Evolutionary conservation across 345 rosid species (phyloP), one percentile per base, ranked within the genome.

Genomic region (Odontarrhena argentea): DNA sequence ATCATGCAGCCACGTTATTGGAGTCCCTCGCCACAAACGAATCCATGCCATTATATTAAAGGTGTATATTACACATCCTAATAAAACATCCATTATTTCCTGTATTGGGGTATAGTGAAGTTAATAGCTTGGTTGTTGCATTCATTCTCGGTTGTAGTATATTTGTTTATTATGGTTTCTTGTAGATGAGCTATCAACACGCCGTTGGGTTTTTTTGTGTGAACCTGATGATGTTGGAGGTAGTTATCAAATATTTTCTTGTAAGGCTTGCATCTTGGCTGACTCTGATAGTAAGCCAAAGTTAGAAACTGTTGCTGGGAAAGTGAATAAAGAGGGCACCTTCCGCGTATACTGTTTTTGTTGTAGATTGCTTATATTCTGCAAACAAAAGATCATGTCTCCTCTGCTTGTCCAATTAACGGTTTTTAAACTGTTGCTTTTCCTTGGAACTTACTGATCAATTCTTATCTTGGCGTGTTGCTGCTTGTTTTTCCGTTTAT

Each of bases 211-310:
- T 5, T 18, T 32, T 53, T 60, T 2, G 30, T 72, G 66, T 59
- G 55, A 65, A 51, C 45, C 25, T 57, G 14, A 38, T 48, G 67
- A 43, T 14, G 36, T 36, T 66, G 11, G 53, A 35, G 40, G 45
- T 60, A 65, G 48, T 58, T 65, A 26, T 73, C 67, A 59, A 58
- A 50, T 22, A 26, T 26, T 59, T 58, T 44, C 42, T 14, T 66
- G 56, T 28, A 73, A 60, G 45, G 47, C 67, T 5, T 60, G 28
- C 51, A 24, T 60, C 50, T 67, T 66, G 72, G 62, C 57, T 53
- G 52, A 49, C 25, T 72, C 60, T 49, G 53, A 48, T 57, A 65
- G 65, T 72, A 57, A 55, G 54, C 76, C 66, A 49, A 57, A 41
- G 46, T 8, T 40, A 32, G 45, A 71, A 37, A 60, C 52, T 73